Evolutionary conservation across 495 filamentous ascomycete genomes (phyloP).

Genomic region (Podospora pseudoanserina): DNA sequence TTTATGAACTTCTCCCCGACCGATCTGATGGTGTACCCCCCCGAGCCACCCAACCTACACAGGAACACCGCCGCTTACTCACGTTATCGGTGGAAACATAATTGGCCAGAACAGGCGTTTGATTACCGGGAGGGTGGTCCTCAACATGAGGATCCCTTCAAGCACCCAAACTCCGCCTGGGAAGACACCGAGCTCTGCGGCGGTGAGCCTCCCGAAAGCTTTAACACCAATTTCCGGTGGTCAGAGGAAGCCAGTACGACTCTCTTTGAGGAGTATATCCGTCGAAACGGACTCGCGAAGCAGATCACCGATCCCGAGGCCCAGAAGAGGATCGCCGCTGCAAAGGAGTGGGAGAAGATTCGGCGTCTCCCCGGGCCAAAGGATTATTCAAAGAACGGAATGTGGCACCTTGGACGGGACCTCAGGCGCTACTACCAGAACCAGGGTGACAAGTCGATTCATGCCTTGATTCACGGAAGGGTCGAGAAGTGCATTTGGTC

Average conservation of each 20-base stretch:
- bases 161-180: neutral
- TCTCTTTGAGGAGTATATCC: neutral
- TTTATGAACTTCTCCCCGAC: neutral
- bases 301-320: neutral
- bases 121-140: slow-evolving; percentile 23
- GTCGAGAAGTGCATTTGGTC: neutral
- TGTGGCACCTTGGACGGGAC: neutral
- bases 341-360: neutral
- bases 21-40: neutral
- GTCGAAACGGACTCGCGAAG: neutral
- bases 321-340: neutral
- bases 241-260: neutral
- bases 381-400: neutral
- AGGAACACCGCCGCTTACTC: neutral
- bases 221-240: neutral
- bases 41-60: neutral
- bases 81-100: slow-evolving; percentile 5
- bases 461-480: neutral
- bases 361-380: too few relatives aligned
- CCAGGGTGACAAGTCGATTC: neutral
- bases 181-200: neutral
- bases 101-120: neutral
- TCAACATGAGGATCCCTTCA: slow-evolving; percentile 16
- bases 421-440: neutral
- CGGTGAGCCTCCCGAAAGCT: neutral